Percentiles rank a stretch among this genome's conserved stretches.
phyloP scores from a whole-genome alignment of 2,329 filamentous ascomycete genomes.

The Arthrobotrys musiformis region DNA sequence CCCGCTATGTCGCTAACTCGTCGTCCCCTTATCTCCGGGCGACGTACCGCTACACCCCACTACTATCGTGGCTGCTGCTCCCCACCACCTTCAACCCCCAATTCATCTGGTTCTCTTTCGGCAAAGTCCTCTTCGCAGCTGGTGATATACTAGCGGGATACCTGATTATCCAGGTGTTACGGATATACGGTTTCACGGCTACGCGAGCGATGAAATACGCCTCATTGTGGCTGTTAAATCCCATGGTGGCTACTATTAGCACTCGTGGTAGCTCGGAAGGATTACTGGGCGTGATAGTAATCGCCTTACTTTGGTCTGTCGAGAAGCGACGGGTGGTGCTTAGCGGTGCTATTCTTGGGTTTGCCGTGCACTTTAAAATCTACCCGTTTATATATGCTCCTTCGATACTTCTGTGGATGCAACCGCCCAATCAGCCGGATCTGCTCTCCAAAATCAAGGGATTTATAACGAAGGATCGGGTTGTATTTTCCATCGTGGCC shows the following conservation, averaged over 20 bases:
- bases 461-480: conserved; percentile 69
- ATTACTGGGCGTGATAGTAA: conserved; percentile 83
- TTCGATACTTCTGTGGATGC: conserved; percentile 81
- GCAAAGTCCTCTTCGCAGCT: conserved; percentile 85
- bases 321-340: conserved; percentile 71
- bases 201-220: conserved; percentile 77
- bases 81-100: conserved; percentile 74
- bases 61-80: conserved; percentile 89
- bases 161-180: conserved; percentile 70
- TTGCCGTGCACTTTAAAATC: conserved; percentile 96
- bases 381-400: conserved; percentile 96
- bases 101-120: conserved; percentile 77
- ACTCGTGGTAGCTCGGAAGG: conserved; percentile 95
- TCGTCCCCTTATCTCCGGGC: conserved; percentile 85
- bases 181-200: conserved; percentile 63
- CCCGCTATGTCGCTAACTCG: conserved; percentile 75
- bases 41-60: conserved; percentile 95
- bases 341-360: conserved; percentile 79
- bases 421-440: conserved; percentile 65
- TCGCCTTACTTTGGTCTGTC: conserved; percentile 84
- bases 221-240: conserved; percentile 91
- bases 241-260: conserved; percentile 97
- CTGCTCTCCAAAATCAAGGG: conserved; percentile 36
- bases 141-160: conserved; percentile 87
- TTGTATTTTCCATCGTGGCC: conserved; percentile 73